phyloP scores from a whole-genome alignment of 148 eudicot genomes.

The Heliosperma pusillum region DNA sequence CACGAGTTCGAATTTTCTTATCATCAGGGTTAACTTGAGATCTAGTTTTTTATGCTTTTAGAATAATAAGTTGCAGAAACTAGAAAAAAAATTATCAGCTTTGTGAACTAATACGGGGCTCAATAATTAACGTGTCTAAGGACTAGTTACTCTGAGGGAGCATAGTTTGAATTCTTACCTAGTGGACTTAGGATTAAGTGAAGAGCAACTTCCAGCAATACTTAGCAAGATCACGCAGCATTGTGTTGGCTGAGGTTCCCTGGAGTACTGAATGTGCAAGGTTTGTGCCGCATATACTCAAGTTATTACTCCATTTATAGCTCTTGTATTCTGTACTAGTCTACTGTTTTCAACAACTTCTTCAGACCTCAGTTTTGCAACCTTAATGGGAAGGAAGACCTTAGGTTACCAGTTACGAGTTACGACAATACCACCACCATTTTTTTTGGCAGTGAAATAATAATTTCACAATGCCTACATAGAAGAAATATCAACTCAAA shows the following conservation, averaged over 20 bases:
- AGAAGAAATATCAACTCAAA: slow-evolving; percentile 7
- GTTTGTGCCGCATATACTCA: slow-evolving; percentile 21
- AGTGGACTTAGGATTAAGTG: slow-evolving; percentile 13
- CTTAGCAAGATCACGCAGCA: slow-evolving; percentile 17
- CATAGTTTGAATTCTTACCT: slow-evolving; percentile 14
- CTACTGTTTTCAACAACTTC: background rate
- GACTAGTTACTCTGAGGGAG: slow-evolving; percentile 9
- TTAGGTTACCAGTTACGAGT: no score
- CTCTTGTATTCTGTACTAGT: slow-evolving; percentile 5
- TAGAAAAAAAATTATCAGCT: background rate
- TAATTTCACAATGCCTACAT: background rate
- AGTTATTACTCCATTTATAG: slow-evolving; percentile 3
- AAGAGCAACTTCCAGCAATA: slow-evolving; percentile 28
- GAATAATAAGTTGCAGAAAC: background rate
- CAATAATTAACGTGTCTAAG: background rate
- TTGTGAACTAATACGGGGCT: background rate
- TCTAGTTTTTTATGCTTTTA: no score
- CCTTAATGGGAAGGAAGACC: background rate
- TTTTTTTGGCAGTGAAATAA: no score
- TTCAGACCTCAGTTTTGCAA: slow-evolving; percentile 10
- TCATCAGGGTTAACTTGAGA: no score
- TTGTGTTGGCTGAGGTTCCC: slow-evolving; percentile 13
- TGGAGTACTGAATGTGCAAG: slow-evolving; percentile 17
- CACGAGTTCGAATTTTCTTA: background rate
- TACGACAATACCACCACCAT: no score